phyloP scores from a whole-genome alignment of 2,329 filamentous ascomycete genomes.

The Dichotomopilus funicola region DNA sequence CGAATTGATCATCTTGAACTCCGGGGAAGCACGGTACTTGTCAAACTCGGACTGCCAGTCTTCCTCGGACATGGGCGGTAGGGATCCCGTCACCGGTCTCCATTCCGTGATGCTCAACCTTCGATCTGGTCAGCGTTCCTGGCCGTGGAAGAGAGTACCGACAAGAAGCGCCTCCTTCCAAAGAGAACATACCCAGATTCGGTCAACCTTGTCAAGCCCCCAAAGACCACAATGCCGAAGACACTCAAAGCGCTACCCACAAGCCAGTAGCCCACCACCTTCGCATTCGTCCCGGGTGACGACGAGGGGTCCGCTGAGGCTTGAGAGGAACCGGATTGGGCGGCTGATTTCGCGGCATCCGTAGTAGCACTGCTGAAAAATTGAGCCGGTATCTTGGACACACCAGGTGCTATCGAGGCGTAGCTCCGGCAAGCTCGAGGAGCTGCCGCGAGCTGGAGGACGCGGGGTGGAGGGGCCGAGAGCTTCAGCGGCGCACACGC shows the following conservation, averaged over 20 bases:
- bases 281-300: slow-evolving; percentile 60
- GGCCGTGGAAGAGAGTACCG: not conserved
- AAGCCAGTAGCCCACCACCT: slow-evolving; percentile 83
- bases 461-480: slow-evolving; percentile 8
- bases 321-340: not conserved
- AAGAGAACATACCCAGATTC: slow-evolving; percentile 69
- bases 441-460: slow-evolving; percentile 24
- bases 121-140: slow-evolving; percentile 7
- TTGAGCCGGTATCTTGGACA: slow-evolving; percentile 26
- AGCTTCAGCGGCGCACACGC: slow-evolving; percentile 36
- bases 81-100: slow-evolving; percentile 87
- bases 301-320: slow-evolving; percentile 31
- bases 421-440: slow-evolving; percentile 28
- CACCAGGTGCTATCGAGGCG: slow-evolving; percentile 27
- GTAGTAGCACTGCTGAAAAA: slow-evolving; percentile 14
- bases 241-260: slow-evolving; percentile 86
- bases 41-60: slow-evolving; percentile 92
- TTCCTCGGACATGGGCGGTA: slow-evolving; percentile 69
- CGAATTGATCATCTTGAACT: slow-evolving; percentile 87
- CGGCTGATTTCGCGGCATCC: not conserved
- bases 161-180: too few species aligned
- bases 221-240: slow-evolving; percentile 94
- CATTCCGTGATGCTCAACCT: slow-evolving; percentile 98
- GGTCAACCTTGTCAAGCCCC: slow-evolving; percentile 85
- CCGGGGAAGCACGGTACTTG: slow-evolving; percentile 86